phyloP scores from a whole-genome alignment of 192 early-diverging fungal species.

The Globomyces pollinis-pini region DNA sequence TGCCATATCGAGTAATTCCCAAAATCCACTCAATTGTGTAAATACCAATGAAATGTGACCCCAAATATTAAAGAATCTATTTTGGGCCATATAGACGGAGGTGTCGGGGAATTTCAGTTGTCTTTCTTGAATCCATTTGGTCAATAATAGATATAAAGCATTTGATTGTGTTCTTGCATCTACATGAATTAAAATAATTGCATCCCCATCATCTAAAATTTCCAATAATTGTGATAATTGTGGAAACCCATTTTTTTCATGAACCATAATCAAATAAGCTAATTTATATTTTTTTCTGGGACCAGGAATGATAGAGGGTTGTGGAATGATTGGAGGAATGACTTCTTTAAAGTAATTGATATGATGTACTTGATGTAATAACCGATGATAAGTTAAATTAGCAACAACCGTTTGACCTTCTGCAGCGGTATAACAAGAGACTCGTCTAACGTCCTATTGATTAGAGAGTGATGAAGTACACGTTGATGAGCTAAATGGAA shows the following conservation, averaged over 20 bases:
- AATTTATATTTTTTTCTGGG: conserved; percentile 21
- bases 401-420: conserved; percentile 28
- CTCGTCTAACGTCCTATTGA: conserved; percentile 24
- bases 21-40: conserved; percentile 39
- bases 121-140: conserved; percentile 16
- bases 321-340: conserved; percentile 13
- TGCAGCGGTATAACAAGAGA: conserved; percentile 34
- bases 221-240: conserved; percentile 20
- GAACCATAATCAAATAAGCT: conserved; percentile 42
- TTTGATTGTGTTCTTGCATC: conserved; percentile 15
- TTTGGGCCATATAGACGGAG: conserved; percentile 23
- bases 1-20: conserved; percentile 40
- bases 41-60: conserved; percentile 37
- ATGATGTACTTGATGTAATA: conserved; percentile 21
- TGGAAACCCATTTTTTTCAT: conserved; percentile 15
- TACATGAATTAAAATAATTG: conserved; percentile 38
- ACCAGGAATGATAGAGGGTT: conserved; percentile 8
- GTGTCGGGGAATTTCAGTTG: background rate
- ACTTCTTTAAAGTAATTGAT: conserved; percentile 19
- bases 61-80: conserved; percentile 27
- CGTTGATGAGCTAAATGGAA: background rate
- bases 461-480: background rate
- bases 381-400: conserved; percentile 21
- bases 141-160: conserved; percentile 9
- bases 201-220: conserved; percentile 28